Evolutionary conservation across 1,284 basidiomycete genomes (phyloP).

Genomic region (Melampsora larici-populina): DNA sequence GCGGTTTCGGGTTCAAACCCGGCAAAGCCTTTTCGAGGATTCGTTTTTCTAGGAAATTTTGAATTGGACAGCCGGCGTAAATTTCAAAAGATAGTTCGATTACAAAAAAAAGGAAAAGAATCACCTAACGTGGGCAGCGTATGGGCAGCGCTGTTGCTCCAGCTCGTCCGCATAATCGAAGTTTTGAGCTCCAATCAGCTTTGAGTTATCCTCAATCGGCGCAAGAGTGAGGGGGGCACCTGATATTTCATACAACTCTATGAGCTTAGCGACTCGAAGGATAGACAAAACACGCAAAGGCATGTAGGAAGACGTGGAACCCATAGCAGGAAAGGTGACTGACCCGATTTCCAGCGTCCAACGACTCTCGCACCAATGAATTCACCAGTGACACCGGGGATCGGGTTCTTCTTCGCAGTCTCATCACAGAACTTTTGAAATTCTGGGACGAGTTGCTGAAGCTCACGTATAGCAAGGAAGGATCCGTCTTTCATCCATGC

Average conservation of each 20-base stretch:
- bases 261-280: background rate
- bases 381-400: slow-evolving; percentile 23
- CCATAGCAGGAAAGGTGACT: background rate
- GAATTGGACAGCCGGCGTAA: too few relatives aligned
- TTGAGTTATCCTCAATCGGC: slow-evolving; percentile 31
- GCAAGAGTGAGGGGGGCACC: slow-evolving; percentile 35
- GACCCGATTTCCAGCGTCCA: slow-evolving; percentile 43
- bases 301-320: too few relatives aligned
- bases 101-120: background rate
- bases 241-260: background rate
- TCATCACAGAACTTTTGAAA: slow-evolving; percentile 35
- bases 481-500: slow-evolving; percentile 39
- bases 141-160: slow-evolving; percentile 35
- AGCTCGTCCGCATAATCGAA: slow-evolving; percentile 41
- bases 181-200: slow-evolving; percentile 29
- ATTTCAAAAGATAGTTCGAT: background rate
- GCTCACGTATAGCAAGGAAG: slow-evolving; percentile 34
- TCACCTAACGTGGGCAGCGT: slow-evolving; percentile 41
- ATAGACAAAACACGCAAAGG: too few relatives aligned
- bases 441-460: slow-evolving; percentile 40
- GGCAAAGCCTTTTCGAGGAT: slow-evolving; percentile 26
- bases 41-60: slow-evolving; percentile 35
- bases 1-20: background rate
- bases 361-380: slow-evolving; percentile 42
- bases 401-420: slow-evolving; percentile 21